Conservation (phyloP, 179 eudicot genomes). For the Sideroxylon spinosum region DNA sequence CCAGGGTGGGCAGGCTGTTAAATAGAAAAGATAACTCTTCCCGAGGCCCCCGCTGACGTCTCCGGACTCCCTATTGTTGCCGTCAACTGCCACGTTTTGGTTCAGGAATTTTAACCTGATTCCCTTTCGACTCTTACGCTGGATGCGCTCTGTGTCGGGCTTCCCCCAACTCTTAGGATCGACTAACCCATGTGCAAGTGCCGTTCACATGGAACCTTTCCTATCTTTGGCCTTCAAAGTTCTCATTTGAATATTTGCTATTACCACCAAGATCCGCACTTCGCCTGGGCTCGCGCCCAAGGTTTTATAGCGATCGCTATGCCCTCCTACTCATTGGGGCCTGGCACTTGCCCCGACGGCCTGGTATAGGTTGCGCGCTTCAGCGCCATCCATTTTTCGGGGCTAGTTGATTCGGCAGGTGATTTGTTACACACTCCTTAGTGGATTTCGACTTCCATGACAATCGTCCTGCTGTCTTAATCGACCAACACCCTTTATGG, state of each 20-base stretch:
- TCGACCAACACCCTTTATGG: too few relatives aligned
- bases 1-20: slow-evolving; percentile 60
- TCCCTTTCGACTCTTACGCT: too few relatives aligned
- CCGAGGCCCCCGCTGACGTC: slow-evolving; percentile 46
- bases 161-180: not conserved
- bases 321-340: too few relatives aligned
- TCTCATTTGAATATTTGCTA: slow-evolving; percentile 36
- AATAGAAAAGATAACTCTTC: slow-evolving; percentile 52
- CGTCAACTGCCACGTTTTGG: slow-evolving; percentile 23
- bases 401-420: slow-evolving; percentile 51
- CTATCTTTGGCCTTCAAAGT: slow-evolving; percentile 42
- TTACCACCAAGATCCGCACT: too few relatives aligned
- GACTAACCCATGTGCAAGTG: slow-evolving; percentile 44
- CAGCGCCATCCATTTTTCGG: slow-evolving; percentile 54
- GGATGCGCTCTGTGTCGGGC: too few relatives aligned
- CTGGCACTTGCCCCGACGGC: too few relatives aligned
- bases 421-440: too few relatives aligned
- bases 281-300: too few relatives aligned
- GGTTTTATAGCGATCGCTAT: too few relatives aligned
- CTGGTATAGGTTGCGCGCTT: slow-evolving; percentile 49
- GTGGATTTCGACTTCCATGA: too few relatives aligned
- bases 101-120: not conserved
- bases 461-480: too few relatives aligned
- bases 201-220: slow-evolving; percentile 55
- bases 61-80: slow-evolving; percentile 41